Conservation (phyloP, 2,329 filamentous ascomycete species). For the Penicillium griseofulvum region DNA sequence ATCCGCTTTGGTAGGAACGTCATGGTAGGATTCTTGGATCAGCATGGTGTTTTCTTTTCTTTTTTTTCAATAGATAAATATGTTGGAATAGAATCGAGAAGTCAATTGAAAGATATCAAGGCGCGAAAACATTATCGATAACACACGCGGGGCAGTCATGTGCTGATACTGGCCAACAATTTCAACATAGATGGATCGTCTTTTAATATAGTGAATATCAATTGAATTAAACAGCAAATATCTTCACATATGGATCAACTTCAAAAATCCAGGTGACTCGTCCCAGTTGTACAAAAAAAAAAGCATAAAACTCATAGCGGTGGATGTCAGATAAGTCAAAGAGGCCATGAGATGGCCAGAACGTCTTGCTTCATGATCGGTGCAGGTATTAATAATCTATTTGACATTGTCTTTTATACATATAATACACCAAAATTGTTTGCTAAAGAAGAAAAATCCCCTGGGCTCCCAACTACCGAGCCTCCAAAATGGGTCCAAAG, state of each 20-base stretch:
- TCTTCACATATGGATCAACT: background rate
- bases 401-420: conserved; percentile 11
- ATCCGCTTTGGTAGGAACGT: conserved; percentile 40
- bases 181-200: background rate
- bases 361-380: background rate
- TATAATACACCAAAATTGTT: background rate
- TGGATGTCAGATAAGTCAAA: background rate
- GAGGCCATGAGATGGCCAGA: background rate
- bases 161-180: conserved; percentile 8
- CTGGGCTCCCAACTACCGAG: background rate
- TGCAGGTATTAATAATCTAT: conserved; percentile 5
- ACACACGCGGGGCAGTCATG: conserved; percentile 26
- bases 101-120: background rate
- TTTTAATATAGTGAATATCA: background rate
- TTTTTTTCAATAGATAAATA: background rate
- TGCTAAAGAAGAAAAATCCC: background rate
- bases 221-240: background rate
- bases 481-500: background rate
- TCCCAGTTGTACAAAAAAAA: background rate
- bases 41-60: conserved; percentile 28
- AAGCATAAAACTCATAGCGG: background rate
- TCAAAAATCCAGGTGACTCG: background rate
- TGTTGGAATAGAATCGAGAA: background rate
- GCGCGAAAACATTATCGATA: conserved; percentile 19
- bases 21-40: conserved; percentile 36